Evolutionary conservation across 192 early-diverging fungal genomes (phyloP).

Genomic region (Backusella tuberculispora): DNA sequence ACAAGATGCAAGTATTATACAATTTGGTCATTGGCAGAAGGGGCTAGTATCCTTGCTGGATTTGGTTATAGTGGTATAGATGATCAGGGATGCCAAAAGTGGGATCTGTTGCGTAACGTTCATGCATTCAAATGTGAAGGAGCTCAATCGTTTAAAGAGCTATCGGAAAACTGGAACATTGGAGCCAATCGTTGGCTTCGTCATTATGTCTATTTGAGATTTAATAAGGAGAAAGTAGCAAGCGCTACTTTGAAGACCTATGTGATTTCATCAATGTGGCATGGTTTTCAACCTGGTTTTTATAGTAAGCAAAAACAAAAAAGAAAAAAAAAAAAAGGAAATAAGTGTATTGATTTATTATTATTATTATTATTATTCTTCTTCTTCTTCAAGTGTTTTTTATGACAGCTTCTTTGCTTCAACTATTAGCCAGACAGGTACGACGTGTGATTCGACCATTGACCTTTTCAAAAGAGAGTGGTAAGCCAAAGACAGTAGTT

Average conservation of each 20-base stretch:
- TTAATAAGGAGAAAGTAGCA: slow-evolving; percentile 55
- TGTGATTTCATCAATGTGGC: slow-evolving; percentile 89
- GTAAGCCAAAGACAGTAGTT: neutral
- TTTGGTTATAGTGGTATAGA: slow-evolving; percentile 75
- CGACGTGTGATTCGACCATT: neutral
- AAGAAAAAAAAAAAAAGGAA: too few species aligned
- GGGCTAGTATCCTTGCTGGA: slow-evolving; percentile 77
- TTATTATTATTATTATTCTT: neutral
- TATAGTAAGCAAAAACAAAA: slow-evolving; percentile 51
- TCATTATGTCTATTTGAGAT: slow-evolving; percentile 80
- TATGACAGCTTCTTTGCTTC: neutral
- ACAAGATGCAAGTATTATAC: slow-evolving; percentile 82
- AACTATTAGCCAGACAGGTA: slow-evolving; percentile 11
- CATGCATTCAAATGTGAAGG: slow-evolving; percentile 73
- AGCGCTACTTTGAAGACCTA: slow-evolving; percentile 76
- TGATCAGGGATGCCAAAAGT: slow-evolving; percentile 51
- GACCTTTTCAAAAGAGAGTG: neutral
- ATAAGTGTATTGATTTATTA: neutral
- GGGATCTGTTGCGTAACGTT: slow-evolving; percentile 80
- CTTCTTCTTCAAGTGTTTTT: neutral
- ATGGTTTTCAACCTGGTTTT: slow-evolving; percentile 90
- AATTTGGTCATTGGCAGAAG: slow-evolving; percentile 87
- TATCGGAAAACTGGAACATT: slow-evolving; percentile 88
- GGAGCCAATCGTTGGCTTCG: slow-evolving; percentile 86
- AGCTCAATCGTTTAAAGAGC: slow-evolving; percentile 70